Percentiles rank a stretch among this genome's conserved stretches.
These are phyloP conservation scores for Saprolegnia diclina DNA, from an alignment of 352 stramenopile genomes.

Conservation along the genomic window DNA sequence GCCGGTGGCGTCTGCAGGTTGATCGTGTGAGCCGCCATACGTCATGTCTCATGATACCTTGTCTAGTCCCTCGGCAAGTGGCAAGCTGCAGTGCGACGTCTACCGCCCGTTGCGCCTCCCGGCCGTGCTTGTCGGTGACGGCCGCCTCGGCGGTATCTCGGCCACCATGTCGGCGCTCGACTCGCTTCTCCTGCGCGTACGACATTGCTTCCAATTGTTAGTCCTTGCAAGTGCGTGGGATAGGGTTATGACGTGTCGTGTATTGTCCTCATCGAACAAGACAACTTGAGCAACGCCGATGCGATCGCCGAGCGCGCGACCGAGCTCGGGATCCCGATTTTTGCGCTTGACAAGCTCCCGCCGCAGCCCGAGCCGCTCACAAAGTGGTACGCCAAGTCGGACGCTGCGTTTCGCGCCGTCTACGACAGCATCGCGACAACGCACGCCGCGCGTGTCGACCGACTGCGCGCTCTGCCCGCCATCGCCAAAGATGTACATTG, in stretches of 20 bases:
- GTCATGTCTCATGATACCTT: background rate
- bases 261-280: constrained; percentile 77
- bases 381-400: constrained; percentile 55
- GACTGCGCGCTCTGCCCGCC: constrained; percentile 51
- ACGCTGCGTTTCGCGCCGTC: constrained; percentile 47
- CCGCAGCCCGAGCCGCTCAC: constrained; percentile 68
- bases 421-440: constrained; percentile 45
- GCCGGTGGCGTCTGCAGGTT: constrained; percentile 91
- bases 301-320: constrained; percentile 51
- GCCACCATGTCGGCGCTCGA: constrained; percentile 92
- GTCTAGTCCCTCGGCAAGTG: constrained; percentile 54
- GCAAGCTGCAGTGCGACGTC: constrained; percentile 90
- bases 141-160: constrained; percentile 93
- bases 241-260: constrained; percentile 85
- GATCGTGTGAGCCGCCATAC: background rate
- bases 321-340: constrained; percentile 69
- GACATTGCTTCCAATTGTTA: background rate
- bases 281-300: constrained; percentile 56
- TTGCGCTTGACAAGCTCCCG: constrained; percentile 64
- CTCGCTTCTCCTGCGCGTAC: constrained; percentile 76
- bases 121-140: constrained; percentile 94
- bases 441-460: constrained; percentile 47
- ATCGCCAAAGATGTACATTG: constrained; percentile 48
- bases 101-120: constrained; percentile 87
- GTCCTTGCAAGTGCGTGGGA: background rate